Conservation (phyloP, 371 early-diverging fungal species). For the Mortierella sp. region DNA sequence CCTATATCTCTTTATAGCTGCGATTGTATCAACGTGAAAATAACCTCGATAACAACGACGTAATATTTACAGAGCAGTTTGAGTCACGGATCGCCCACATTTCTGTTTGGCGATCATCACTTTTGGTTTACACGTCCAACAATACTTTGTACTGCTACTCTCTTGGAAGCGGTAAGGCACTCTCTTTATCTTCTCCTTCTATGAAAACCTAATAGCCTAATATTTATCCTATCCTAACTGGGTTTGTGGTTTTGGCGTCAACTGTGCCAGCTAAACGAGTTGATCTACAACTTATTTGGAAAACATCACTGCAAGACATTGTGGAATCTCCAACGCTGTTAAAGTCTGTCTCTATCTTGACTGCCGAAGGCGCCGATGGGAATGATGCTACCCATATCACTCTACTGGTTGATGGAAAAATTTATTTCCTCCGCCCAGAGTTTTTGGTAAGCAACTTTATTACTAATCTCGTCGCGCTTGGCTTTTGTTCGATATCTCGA, state of each 20-base stretch:
- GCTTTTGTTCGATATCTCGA: background rate
- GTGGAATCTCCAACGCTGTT: constrained; percentile 58
- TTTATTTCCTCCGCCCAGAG: constrained; percentile 52
- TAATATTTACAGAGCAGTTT: constrained; percentile 68
- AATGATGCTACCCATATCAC: constrained; percentile 40
- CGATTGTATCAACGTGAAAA: constrained; percentile 83
- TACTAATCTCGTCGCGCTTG: background rate
- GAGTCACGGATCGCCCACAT: constrained; percentile 49
- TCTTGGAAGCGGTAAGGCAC: constrained; percentile 45
- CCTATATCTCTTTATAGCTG: constrained; percentile 60
- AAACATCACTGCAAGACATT: constrained; percentile 77
- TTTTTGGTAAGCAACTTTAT: constrained; percentile 33
- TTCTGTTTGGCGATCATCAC: constrained; percentile 67
- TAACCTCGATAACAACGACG: constrained; percentile 75
- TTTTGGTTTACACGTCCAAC: constrained; percentile 76
- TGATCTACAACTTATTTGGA: constrained; percentile 68
- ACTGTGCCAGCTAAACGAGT: constrained; percentile 42
- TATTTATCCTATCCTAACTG: background rate
- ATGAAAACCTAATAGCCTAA: too few species aligned
- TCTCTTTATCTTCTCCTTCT: background rate
- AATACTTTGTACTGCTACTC: constrained; percentile 72
- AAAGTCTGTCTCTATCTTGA: constrained; percentile 46
- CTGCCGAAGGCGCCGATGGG: constrained; percentile 34
- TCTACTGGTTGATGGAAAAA: constrained; percentile 49
- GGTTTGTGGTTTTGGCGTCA: background rate